Base-by-base conservation (phyloP, 306 rosid genomes). In the Alnus glutinosa region DNA sequence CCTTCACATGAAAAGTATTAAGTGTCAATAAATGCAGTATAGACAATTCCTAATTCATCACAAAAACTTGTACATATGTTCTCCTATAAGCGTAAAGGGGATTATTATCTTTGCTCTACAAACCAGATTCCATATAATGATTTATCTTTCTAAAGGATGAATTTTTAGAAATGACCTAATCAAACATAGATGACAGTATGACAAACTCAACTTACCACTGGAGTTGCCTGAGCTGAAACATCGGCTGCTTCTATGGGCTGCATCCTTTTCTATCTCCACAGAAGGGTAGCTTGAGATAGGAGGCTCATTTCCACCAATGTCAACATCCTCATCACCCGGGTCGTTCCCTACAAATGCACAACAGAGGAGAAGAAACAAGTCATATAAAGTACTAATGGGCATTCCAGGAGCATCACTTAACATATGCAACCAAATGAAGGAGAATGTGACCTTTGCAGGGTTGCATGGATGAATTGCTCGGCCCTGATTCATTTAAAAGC, bases 381-480 rank as follows among this genome's bases (percentile, higher is more conserved):
- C 47, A 39, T 62, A 7, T 50, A 73, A 51, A 37, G 70, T 73
- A 7, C 34, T 30, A 44, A 28, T 30, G 44, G 70, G 51, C 37
- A 80, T 47, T 42, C 16, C 46, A 13, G 16, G 19, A 62, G 36
- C 15, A 10, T 3, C 3, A 18, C 77, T 0, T 61, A 49, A 23
- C 55, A 47, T 46, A 52, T 34, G 69, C 83, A 82, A 69, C 51
- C 30, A 75, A 34, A 74, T 70, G 44, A 48, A 71, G 28, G 19
- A 32, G 77, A 76, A 64, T 77, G 64, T 77, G 47, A 93, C 98
- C 98, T 93, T 89, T 90, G 75, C 89, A 84, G 49, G 88, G 93
- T 82, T 88, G 98, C 89, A 93, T 80, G 23, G 98, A 91, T 76
- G 93, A 91, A 84, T 91, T 93, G 88, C 97, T 93, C 71, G 92